Percentiles rank a stretch among this genome's conserved stretches.
These are phyloP conservation scores for Colletotrichum camelliae DNA, from an alignment of 2,329 filamentous ascomycete genomes.

Conservation along the genomic window DNA sequence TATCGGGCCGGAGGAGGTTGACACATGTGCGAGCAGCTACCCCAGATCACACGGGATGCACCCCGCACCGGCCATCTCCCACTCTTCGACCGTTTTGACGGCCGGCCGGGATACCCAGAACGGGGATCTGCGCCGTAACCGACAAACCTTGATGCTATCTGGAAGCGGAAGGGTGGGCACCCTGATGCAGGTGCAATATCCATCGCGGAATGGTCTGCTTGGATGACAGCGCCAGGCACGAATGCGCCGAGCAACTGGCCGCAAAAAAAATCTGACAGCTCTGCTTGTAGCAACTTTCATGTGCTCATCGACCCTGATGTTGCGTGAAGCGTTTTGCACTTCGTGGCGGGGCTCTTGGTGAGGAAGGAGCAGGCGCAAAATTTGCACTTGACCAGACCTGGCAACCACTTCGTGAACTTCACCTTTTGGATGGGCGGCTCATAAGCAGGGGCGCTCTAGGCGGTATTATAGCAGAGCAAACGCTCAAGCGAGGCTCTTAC, in stretches of 20 bases:
- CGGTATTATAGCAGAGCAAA: not conserved
- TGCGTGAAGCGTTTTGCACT: not conserved
- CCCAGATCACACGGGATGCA: constrained; percentile 21
- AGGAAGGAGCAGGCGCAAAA: not conserved
- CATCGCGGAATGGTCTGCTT: not conserved
- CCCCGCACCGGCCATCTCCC: constrained; percentile 11
- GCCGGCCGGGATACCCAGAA: constrained; percentile 12
- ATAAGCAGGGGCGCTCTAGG: not conserved
- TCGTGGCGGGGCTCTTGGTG: not conserved
- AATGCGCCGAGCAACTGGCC: constrained; percentile 15
- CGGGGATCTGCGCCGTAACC: constrained; percentile 13
- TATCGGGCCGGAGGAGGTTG: constrained; percentile 13
- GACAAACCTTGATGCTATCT: constrained; percentile 14
- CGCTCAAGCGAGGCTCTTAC: not conserved
- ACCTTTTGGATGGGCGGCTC: not conserved
- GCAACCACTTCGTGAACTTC: not conserved
- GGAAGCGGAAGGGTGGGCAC: not conserved
- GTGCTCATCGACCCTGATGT: not conserved
- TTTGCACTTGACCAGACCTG: not conserved
- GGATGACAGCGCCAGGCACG: constrained; percentile 5
- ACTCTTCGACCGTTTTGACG: not conserved
- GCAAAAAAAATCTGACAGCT: not conserved
- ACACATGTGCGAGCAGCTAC: constrained; percentile 11
- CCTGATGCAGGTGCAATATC: constrained; percentile 6
- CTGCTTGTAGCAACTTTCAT: not conserved